phyloP scores from a whole-genome alignment of 768 basidiomycete genomes.

The Suillus sp. region DNA sequence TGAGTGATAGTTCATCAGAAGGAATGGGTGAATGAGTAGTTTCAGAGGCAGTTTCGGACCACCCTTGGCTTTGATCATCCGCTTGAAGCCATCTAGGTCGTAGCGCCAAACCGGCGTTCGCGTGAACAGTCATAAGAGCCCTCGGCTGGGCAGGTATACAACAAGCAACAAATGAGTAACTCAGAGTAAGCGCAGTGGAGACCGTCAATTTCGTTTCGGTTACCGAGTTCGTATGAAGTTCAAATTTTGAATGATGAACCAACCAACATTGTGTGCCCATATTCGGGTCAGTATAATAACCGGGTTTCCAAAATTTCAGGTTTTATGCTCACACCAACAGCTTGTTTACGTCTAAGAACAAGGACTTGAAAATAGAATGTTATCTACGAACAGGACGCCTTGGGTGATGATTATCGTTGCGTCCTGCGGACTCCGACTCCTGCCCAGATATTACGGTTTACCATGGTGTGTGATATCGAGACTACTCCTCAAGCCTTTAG shows the following conservation, averaged over 20 bases:
- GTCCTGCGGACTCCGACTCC: neutral
- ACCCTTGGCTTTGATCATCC: slow-evolving; percentile 26
- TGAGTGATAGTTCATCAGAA: slow-evolving; percentile 1
- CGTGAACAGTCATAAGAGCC: slow-evolving; percentile 20
- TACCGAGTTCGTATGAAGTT: neutral
- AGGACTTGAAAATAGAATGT: neutral
- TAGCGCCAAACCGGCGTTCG: slow-evolving; percentile 22
- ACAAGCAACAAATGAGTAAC: neutral
- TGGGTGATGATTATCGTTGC: neutral
- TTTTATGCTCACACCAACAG: slow-evolving; percentile 3
- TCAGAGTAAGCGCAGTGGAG: neutral
- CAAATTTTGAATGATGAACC: slow-evolving; percentile 9
- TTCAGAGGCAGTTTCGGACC: slow-evolving; percentile 58
- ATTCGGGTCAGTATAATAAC: slow-evolving; percentile 8
- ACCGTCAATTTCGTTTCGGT: slow-evolving; percentile 1
- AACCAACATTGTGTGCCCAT: neutral
- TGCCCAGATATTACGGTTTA: neutral
- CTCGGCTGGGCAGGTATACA: slow-evolving; percentile 13
- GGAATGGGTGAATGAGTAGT: slow-evolving; percentile 38
- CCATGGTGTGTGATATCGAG: neutral
- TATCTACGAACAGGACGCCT: neutral
- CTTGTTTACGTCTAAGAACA: neutral
- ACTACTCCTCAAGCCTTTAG: neutral
- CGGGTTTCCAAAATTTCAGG: neutral
- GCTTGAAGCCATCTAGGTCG: slow-evolving; percentile 29